Evolutionary conservation across 768 basidiomycete species (phyloP), one percentile per base, ranked within the genome.

Genomic region (Pulveroboletus sp.): DNA sequence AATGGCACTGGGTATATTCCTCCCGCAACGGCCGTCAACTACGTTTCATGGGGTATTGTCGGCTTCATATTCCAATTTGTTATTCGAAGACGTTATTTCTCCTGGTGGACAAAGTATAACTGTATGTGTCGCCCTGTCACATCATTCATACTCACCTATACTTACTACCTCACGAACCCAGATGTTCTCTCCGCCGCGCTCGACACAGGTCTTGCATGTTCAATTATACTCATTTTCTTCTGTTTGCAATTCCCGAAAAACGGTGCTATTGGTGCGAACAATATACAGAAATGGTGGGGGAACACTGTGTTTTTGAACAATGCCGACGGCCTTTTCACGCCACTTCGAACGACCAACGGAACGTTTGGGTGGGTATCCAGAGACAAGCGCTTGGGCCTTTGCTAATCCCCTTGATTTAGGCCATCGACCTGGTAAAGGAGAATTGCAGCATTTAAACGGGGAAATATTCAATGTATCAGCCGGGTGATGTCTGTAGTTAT

Each of bases 111-210:
- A 3, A 84, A 85, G 67, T 71, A 71, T 48, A 71, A 71, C 36
- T 71, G 70, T 71, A 43, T 6, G 60, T 57, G 6, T 49, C 28
- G 7, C 17, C 5, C 0, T 24, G 57, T 28, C 9, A 27, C 26
- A 12, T 38, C 21, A 6, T 27, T 8, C 46, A 9, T 37, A 35
- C 26, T 41, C 42, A 46, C 37, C 24, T 8, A 12, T 38, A 8
- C 31, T 9, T 37, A 9, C 27, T 8, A 8, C 17, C 12, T 31
- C 9, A 2, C 35, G 14, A n/a, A 2, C 11, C 9, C 24, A 76
- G 74, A 85, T 57, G 82, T 86, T 32, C 72, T 87, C 11, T 86
- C 84, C 5, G 85, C 85, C 28, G 86, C 82, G 1, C 68, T 88
- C 47, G 86, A 87, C 56, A 76, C 85, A 3, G 86, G 86, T 28